phyloP scores from a whole-genome alignment of 164 flowering plant genomes.

The Houttuynia cordata region DNA sequence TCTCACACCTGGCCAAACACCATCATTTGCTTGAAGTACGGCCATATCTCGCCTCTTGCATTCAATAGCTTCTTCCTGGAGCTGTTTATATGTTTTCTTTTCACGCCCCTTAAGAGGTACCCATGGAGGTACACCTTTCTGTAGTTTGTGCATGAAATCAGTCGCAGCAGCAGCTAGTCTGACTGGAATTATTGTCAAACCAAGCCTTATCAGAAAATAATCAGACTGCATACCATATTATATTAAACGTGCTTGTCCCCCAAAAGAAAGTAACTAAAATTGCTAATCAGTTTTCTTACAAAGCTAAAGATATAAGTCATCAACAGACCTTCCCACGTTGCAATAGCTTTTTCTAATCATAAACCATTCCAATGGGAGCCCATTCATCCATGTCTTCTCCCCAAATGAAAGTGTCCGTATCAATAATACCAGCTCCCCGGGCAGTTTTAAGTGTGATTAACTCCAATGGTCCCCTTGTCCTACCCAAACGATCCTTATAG shows the following conservation, averaged over 20 bases:
- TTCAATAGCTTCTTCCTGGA: conserved; percentile 86
- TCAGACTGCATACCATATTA: neutral
- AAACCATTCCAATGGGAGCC: conserved; percentile 92
- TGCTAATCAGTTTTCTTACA: neutral
- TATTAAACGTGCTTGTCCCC: neutral
- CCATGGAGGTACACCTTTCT: conserved; percentile 90
- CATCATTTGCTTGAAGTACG: conserved; percentile 75
- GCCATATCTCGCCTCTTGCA: conserved; percentile 80
- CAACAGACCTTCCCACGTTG: conserved; percentile 92
- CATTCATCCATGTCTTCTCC: conserved; percentile 97
- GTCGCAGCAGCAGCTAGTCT: conserved; percentile 85
- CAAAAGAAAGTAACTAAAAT: neutral
- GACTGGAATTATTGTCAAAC: conserved; percentile 31
- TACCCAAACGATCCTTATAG: conserved; percentile 91
- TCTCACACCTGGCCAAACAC: conserved; percentile 87
- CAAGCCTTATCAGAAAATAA: neutral
- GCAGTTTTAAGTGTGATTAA: conserved; percentile 78
- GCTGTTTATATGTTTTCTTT: conserved; percentile 68
- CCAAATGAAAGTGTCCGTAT: conserved; percentile 88
- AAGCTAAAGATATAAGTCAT: neutral
- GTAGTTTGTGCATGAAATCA: conserved; percentile 62
- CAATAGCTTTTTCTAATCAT: conserved; percentile 87
- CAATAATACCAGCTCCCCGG: conserved; percentile 90
- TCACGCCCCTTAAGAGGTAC: conserved; percentile 81
- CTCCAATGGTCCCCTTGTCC: conserved; percentile 81